Percentiles rank a stretch among this genome's conserved stretches.
Conservation (phyloP, 495 filamentous ascomycete genomes). For the Trichoderma reesei region DNA sequence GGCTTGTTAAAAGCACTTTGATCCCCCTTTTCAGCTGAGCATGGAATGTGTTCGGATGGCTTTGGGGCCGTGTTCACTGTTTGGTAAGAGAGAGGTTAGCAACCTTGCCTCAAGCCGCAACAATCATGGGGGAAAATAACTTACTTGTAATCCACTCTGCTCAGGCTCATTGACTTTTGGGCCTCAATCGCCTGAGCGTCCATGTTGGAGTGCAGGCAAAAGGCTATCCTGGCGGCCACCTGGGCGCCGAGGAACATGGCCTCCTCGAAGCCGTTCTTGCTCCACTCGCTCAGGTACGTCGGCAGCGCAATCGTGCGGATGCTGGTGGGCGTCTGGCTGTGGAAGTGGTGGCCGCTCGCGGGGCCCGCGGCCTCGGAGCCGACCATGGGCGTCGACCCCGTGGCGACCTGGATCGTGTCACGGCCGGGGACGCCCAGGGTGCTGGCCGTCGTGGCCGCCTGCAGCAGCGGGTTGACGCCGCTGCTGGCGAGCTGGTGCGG, state of each 20-base stretch:
- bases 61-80: conserved; percentile 35
- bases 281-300: conserved; percentile 90
- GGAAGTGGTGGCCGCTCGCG: conserved; percentile 51
- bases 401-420: conserved; percentile 24
- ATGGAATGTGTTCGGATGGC: conserved; percentile 33
- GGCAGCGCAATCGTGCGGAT: conserved; percentile 73
- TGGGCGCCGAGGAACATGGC: conserved; percentile 73
- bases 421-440: conserved; percentile 44
- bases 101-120: neutral
- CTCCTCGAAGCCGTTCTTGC: conserved; percentile 70
- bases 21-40: conserved; percentile 18
- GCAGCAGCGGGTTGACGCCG: conserved; percentile 82
- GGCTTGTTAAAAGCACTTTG: too few species aligned
- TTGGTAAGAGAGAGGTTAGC: neutral
- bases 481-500: conserved; percentile 35
- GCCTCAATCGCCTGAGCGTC: conserved; percentile 30
- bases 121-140: too few species aligned
- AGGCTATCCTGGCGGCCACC: conserved; percentile 65
- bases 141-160: conserved; percentile 40
- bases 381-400: conserved; percentile 28
- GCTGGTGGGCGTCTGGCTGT: conserved; percentile 80
- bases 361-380: conserved; percentile 17
- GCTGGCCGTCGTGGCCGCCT: conserved; percentile 73
- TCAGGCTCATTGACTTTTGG: conserved; percentile 35
- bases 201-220: conserved; percentile 39